Conservation (phyloP, 2,329 filamentous ascomycete species). For the Hypoxylon sp. region DNA sequence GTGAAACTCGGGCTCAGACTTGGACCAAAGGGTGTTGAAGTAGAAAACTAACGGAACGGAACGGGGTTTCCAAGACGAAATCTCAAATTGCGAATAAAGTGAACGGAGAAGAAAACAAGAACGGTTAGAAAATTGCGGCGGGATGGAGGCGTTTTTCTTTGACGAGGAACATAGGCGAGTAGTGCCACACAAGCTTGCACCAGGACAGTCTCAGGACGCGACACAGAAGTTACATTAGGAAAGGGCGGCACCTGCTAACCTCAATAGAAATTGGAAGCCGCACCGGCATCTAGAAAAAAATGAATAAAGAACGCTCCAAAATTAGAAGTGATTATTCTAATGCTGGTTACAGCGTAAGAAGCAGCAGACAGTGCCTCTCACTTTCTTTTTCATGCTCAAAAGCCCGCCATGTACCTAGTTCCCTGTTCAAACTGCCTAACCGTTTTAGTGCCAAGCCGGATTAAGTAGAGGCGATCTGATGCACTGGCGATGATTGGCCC, state of each 20-base stretch:
- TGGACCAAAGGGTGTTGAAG: background rate
- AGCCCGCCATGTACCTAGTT: constrained; percentile 22
- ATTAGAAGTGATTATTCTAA: constrained; percentile 20
- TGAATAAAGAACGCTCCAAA: constrained; percentile 23
- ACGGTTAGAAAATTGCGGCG: background rate
- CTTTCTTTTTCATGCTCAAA: constrained; percentile 44
- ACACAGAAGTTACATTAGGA: constrained; percentile 20
- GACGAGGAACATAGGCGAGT: constrained; percentile 1
- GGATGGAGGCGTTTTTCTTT: constrained; percentile 38
- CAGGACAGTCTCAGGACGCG: constrained; percentile 28
- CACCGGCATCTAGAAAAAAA: background rate
- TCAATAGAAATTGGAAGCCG: constrained; percentile 4
- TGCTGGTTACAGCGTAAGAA: background rate
- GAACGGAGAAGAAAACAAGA: constrained; percentile 20
- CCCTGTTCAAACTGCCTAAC: constrained; percentile 16
- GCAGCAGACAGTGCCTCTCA: background rate
- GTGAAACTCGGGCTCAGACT: constrained; percentile 5
- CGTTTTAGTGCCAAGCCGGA: constrained; percentile 42
- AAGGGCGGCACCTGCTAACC: constrained; percentile 1
- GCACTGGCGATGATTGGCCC: constrained; percentile 31
- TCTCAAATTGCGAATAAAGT: constrained; percentile 3
- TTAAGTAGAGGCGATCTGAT: constrained; percentile 35
- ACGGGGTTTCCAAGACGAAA: background rate
- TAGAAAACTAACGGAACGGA: constrained; percentile 1
- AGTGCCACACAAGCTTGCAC: constrained; percentile 26